Base-by-base conservation (phyloP, 345 rosid species). In the Camelina sativa region DNA sequence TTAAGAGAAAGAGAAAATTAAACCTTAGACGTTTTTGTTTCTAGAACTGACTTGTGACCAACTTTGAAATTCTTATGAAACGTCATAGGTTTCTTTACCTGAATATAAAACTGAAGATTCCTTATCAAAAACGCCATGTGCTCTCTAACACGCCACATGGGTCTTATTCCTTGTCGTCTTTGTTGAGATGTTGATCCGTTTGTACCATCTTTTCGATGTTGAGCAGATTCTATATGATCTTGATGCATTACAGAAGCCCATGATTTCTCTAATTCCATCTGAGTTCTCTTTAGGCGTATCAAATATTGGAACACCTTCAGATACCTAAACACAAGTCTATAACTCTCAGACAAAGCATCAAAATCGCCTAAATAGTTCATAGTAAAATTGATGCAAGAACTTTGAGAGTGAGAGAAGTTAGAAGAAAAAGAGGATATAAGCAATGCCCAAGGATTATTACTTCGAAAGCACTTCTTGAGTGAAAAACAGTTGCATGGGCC, bases 241-340 rank as follows among this genome's bases (percentile, higher is more conserved):
- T 94, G 97, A 79, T 91, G 95, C 98, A 90, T 94, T 76, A 86
- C 97, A 76, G 96, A 87, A 20, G 97, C 98, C 98, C 98, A 94
- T 77, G 96, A 91, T 80, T 94, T 94, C 80, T 94, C 98, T 85
- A 94, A 80, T 78, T 94, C 98, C 96, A 94, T 87, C 79, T 91
- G 98, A 28, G 98, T 89, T 76, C 97, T 84, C 73, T 91, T 91
- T 46, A 94, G 93, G 76, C 92, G 84, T 79, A 94, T 79, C 82
- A 94, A 84, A 80, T 94, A 94, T 69, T 87, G 97, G 85, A 94
- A 94, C 62, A 94, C 86, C 81, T 76, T 88, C 57, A 83, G 84
- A 74, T 92, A 94, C 88, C 98, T 94, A 85, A 80, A 55, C 61
- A 76, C 72, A 76, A 69, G 67, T 71, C 46, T 54, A 44, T 75